Evolutionary conservation across 345 rosid species (phyloP), one percentile per base, ranked within the genome.

Genomic region (Rhodomyrtus tomentosa): DNA sequence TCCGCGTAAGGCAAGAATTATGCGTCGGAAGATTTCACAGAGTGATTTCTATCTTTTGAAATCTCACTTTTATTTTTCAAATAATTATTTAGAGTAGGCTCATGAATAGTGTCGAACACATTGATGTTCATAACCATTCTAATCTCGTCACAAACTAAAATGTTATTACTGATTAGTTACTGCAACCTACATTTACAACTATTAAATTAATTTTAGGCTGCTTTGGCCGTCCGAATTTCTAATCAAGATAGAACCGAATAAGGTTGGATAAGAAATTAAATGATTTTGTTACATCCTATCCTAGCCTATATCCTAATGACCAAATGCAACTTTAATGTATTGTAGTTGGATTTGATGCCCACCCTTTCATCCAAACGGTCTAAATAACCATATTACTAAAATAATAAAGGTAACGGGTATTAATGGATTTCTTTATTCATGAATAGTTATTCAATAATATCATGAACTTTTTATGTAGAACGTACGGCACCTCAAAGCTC

Each of bases 361-460:
- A 1, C 36, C 68, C 0, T 58, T 58, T 58, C 2, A 5, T 13
- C 0, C 36, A 1, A 29, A n/a, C 27, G 36, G n/a, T 58, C 36
- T 58, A 27, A 13, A n/a, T 58, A n/a, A 29, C 36, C 15, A 7
- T 0, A 58, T n/a, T 58, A 0, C n/a, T 2, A 2, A 58, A 12
- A 5, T 5, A 58, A 32, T 5, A 58, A 5, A n/a, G n/a, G 68
- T 0, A 29, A 58, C 0, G 2, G 8, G 9, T 58, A 13, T 58
- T 5, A 6, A 58, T 27, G 12, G 3, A 27, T 27, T 0, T 27
- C 16, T 9, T 0, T 59, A 27, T 59, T 59, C 38, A 13, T 7
- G 21, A 59, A 14, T 2, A 32, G 10, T 14, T 27, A 13, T 18
- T 32, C 20, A 14, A 62, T 32, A 16, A 1, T 32, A 11, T 62